Evolutionary conservation across 1,139 yeast species (phyloP).

Genomic region (Blastobotrys apis): DNA sequence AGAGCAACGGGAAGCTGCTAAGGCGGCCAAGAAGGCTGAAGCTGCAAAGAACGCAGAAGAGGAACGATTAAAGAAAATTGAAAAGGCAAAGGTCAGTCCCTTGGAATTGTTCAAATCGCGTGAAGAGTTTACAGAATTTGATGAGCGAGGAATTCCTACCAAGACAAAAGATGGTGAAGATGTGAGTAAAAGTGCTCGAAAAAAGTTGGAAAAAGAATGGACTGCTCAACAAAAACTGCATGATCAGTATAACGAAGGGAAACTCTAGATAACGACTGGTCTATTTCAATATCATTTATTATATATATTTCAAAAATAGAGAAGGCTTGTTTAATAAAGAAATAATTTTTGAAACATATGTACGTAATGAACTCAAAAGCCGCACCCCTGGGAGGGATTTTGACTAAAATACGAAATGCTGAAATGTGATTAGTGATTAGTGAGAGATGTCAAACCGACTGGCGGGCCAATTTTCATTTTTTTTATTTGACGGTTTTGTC

Average conservation of each 20-base stretch:
- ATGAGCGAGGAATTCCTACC: slow-evolving; percentile 77
- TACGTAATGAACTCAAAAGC: background rate
- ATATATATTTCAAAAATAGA: too few relatives aligned
- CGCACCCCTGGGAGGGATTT: too few relatives aligned
- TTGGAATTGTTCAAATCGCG: slow-evolving; percentile 58
- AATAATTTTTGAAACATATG: too few relatives aligned
- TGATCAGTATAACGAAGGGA: slow-evolving; percentile 15
- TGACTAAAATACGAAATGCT: too few relatives aligned
- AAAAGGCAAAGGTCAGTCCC: slow-evolving; percentile 68
- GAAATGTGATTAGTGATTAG: too few relatives aligned
- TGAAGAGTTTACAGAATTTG: slow-evolving; percentile 66
- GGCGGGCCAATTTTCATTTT: too few relatives aligned
- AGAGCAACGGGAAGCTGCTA: slow-evolving; percentile 49
- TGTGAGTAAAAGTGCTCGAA: slow-evolving; percentile 78
- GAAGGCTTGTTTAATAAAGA: too few relatives aligned
- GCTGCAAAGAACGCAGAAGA: slow-evolving; percentile 38
- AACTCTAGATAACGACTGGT: slow-evolving; percentile 8
- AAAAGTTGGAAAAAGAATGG: slow-evolving; percentile 73
- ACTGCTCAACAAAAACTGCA: slow-evolving; percentile 80
- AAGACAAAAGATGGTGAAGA: slow-evolving; percentile 77
- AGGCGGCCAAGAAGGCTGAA: slow-evolving; percentile 41
- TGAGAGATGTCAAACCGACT: too few relatives aligned
- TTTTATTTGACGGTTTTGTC: too few relatives aligned
- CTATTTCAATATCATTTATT: too few relatives aligned
- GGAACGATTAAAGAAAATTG: slow-evolving; percentile 57